Evolutionary conservation across 352 stramenopile genomes (phyloP), one percentile per base, ranked within the genome.

Genomic region (Globisporangium iwayamae): DNA sequence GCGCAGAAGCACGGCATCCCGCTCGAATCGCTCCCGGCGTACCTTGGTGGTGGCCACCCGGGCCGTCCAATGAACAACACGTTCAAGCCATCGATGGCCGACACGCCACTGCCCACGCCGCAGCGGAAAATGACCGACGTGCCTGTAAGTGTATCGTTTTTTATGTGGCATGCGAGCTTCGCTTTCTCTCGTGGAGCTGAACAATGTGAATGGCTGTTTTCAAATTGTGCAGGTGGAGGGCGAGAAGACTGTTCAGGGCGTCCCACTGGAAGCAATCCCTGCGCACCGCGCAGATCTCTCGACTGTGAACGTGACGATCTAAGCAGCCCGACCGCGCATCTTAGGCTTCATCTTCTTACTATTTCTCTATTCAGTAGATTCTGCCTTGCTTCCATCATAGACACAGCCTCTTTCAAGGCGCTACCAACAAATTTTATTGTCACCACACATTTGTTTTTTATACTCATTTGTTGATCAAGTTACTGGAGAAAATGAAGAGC

Each of bases 61-160:
- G 83, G 82, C 0, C 72, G 82, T 46, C 41, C 67, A n/a, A 78
- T 90, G 68, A 89, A 90, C 65, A 87, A 72, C 63, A 87, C 79
- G 4, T 91, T 91, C 69, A 84, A 75, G 22, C 70, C 78, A 18
- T 91, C 83, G 0, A 59, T 81, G 11, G 60, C 77, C 0, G 71
- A 86, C 63, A 89, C 79, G 9, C 81, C 83, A 14, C 66, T 85
- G 3, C 83, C 80, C n/a, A 72, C 80, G 6, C 63, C 75, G 36
- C 22, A 54, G 10, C 9, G 25, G 13, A n/a, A 22, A 16, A 5
- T 28, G 18, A 45, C 51, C 22, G 32, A 25, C 13, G 5, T 46
- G 39, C 39, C 39, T n/a, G 39, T 46, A 46, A 18, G 39, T n/a
- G 4, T 41, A 9, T 41, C 36, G 14, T 11, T 16, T 14, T 14